Evolutionary conservation across 495 filamentous ascomycete species (phyloP), one percentile per base, ranked within the genome.

Genomic region (Hypoxylon perforatum): DNA sequence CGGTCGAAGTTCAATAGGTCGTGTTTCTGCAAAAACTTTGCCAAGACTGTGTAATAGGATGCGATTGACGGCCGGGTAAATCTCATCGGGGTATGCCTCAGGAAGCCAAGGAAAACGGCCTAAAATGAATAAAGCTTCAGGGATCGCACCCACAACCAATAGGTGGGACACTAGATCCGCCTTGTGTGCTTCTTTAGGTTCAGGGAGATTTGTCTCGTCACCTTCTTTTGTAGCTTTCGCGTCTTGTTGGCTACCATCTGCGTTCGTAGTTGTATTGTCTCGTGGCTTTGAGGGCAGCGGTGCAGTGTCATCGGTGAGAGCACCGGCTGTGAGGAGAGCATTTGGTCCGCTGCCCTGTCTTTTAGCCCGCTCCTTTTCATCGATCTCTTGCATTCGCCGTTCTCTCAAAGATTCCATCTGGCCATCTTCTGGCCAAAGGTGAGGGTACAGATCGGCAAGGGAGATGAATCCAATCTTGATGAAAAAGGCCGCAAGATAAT

Each of bases 401-500:
- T 84, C 81, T 63, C 84, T 85, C 23, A 95, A 75, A 0, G 72
- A 80, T 44, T 89, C 83, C 94, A 98, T 98, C 3, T 85, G 82
- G 17, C 91, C 88, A 64, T 98, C 94, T 0, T 83, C 80, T 18
- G 96, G 91, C 84, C 92, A 94, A 4, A 98, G 88, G 71, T 98
- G 96, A 35, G 94, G 89, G 75, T 97, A 97, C 18, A 99, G 80
- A 70, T 98, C 95, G 38, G 87, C 86, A 2, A 99, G 81, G n/a
- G 94, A 97, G 60, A 99, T 93, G 75, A 99, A 98, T 19, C 96
- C 96, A 48, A 96, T 90, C 76, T 98, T 98, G 77, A 99, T 97
- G 38, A 99, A 85, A 22, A 98, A 80, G 0, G 96, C 92, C 1
- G 92, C 88, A 6, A 98, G 87, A 61, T 93, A 94, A 46, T 97